Evolutionary conservation across 306 rosid species (phyloP).

Genomic region (Datisca glomerata): DNA sequence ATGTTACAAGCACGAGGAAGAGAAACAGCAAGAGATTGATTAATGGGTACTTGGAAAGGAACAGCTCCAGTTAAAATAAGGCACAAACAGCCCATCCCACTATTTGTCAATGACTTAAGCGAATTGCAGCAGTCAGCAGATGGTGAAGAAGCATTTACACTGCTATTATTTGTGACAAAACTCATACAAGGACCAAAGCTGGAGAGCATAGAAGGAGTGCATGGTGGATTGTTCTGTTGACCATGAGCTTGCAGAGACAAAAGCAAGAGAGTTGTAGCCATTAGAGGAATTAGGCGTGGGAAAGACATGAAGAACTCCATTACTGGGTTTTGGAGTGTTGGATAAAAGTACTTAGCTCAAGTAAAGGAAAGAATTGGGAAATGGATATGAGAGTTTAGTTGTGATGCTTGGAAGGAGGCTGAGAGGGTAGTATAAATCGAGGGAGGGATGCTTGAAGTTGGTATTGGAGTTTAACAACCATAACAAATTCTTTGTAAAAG

Average conservation of each 20-base stretch:
- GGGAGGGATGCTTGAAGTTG: slow-evolving; percentile 24
- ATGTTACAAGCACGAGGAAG: slow-evolving; percentile 84
- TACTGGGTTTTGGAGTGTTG: too few species aligned
- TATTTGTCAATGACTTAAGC: slow-evolving; percentile 32
- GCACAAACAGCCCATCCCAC: slow-evolving; percentile 54
- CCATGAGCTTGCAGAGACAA: slow-evolving; percentile 24
- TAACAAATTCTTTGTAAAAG: slow-evolving; percentile 24
- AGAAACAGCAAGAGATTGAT: slow-evolving; percentile 54
- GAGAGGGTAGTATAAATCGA: background rate
- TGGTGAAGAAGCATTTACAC: slow-evolving; percentile 45
- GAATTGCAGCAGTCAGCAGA: slow-evolving; percentile 46
- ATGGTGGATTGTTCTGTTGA: slow-evolving; percentile 40
- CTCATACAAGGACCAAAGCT: slow-evolving; percentile 48
- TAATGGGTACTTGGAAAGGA: slow-evolving; percentile 52
- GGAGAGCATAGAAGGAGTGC: slow-evolving; percentile 31
- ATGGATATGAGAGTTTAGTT: background rate
- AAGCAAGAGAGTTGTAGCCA: slow-evolving; percentile 17
- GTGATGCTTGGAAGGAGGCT: background rate
- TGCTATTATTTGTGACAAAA: slow-evolving; percentile 53
- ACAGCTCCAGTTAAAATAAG: slow-evolving; percentile 35
- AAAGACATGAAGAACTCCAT: slow-evolving; percentile 22
- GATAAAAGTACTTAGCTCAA: slow-evolving; percentile 63
- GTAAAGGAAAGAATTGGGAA: slow-evolving; percentile 7
- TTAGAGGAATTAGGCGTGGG: slow-evolving; percentile 8
- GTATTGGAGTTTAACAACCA: slow-evolving; percentile 60